Percentiles rank a stretch among this genome's conserved stretches.
phyloP scores from a whole-genome alignment of 495 filamentous ascomycete species.

The Neurospora intermedia region DNA sequence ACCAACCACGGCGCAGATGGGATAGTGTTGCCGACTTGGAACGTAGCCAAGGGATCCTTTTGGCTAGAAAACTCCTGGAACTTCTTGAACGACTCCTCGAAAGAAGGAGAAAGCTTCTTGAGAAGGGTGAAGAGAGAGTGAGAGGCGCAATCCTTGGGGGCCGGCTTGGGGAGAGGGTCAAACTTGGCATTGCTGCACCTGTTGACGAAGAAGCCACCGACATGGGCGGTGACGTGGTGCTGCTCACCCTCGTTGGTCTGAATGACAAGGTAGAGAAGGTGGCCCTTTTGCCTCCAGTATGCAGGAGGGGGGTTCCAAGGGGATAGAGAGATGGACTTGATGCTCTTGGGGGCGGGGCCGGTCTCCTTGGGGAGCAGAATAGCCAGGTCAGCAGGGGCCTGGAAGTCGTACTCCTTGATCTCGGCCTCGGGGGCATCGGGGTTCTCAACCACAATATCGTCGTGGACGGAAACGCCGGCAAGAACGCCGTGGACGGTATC shows the following conservation, averaged over 20 bases:
- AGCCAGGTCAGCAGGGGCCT: slow-evolving; percentile 51
- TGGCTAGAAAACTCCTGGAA: slow-evolving; percentile 71
- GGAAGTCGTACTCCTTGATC: slow-evolving; percentile 62
- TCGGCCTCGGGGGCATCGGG: slow-evolving; percentile 30
- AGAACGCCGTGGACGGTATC: slow-evolving; percentile 81
- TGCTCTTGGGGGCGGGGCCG: slow-evolving; percentile 65
- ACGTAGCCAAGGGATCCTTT: slow-evolving; percentile 82
- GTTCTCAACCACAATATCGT: slow-evolving; percentile 46
- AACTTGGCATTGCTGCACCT: slow-evolving; percentile 85
- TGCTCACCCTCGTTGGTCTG: slow-evolving; percentile 88
- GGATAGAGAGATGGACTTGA: slow-evolving; percentile 81
- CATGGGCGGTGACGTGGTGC: slow-evolving; percentile 83
- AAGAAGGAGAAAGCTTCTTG: slow-evolving; percentile 67
- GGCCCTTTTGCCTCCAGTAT: slow-evolving; percentile 78
- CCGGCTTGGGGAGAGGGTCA: slow-evolving; percentile 67
- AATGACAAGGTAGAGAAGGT: slow-evolving; percentile 82
- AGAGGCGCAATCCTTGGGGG: slow-evolving; percentile 58
- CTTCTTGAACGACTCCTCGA: slow-evolving; percentile 57
- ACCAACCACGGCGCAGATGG: slow-evolving; percentile 92
- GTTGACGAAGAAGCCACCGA: slow-evolving; percentile 94
- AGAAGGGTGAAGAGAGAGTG: slow-evolving; percentile 85
- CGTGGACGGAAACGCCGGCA: slow-evolving; percentile 81
- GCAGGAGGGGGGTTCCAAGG: slow-evolving; percentile 96
- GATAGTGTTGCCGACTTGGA: slow-evolving; percentile 86
- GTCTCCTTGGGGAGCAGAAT: slow-evolving; percentile 58